Percentiles rank a stretch among this genome's conserved stretches.
These are phyloP conservation scores for Parsonsia alboflavescens DNA, from an alignment of 257 asterid genomes.

Conservation along the genomic window DNA sequence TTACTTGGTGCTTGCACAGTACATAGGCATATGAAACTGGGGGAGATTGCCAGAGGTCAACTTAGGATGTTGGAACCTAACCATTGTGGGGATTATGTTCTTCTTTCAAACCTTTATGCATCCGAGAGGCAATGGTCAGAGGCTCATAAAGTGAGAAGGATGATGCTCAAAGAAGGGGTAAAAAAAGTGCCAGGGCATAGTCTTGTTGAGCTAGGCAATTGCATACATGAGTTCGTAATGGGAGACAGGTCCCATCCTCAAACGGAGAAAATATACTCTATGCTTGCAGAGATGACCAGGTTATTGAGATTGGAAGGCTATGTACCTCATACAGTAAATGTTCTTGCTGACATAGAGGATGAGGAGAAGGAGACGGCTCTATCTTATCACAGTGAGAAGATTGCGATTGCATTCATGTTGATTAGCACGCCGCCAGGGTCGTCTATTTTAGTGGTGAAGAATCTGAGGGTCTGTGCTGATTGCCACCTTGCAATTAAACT, in stretches of 20 bases:
- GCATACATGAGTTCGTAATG: constrained; percentile 61
- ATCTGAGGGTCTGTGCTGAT: constrained; percentile 75
- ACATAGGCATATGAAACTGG: constrained; percentile 49
- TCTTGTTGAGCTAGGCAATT: constrained; percentile 65
- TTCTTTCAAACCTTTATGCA: constrained; percentile 78
- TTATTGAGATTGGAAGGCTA: constrained; percentile 60
- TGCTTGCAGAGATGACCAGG: constrained; percentile 77
- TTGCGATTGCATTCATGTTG: constrained; percentile 65
- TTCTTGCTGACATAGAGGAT: constrained; percentile 81
- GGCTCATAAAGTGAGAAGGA: constrained; percentile 46
- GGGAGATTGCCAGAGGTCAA: constrained; percentile 47
- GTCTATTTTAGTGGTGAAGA: constrained; percentile 64
- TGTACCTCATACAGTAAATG: constrained; percentile 58
- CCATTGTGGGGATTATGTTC: constrained; percentile 73
- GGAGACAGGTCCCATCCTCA: constrained; percentile 71
- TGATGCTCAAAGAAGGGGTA: constrained; percentile 68
- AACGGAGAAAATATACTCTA: constrained; percentile 49
- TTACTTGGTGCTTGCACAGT: constrained; percentile 64
- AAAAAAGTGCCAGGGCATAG: constrained; percentile 75
- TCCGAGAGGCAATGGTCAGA: constrained; percentile 76
- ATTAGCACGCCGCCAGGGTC: constrained; percentile 57
- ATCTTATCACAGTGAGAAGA: constrained; percentile 77
- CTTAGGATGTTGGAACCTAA: constrained; percentile 54
- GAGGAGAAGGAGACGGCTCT: constrained; percentile 87
- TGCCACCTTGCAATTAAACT: constrained; percentile 72